Conservation (phyloP, 192 early-diverging fungal genomes). For the Coemansia sp. region DNA sequence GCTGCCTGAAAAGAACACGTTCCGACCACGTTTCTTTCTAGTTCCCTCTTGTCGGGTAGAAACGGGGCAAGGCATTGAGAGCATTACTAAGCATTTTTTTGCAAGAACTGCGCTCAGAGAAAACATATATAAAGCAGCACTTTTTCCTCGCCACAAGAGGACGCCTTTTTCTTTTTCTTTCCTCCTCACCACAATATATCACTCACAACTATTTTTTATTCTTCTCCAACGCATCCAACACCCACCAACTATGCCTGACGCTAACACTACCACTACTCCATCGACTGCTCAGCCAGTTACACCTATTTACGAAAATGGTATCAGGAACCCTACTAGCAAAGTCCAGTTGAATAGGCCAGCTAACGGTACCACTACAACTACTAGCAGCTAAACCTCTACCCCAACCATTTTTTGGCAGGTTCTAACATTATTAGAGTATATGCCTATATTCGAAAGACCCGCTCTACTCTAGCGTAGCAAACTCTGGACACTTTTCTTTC, state of each 20-base stretch:
- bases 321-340: neutral
- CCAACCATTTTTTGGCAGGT: no score
- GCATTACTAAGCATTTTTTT: neutral
- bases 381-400: neutral
- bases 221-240: neutral
- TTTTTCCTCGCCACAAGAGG: neutral
- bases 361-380: neutral
- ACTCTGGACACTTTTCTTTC: no score
- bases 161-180: neutral
- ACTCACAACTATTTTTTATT: neutral
- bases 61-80: neutral
- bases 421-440: no score
- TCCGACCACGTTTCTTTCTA: neutral
- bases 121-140: neutral
- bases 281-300: neutral
- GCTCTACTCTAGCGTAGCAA: no score
- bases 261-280: neutral
- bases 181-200: neutral
- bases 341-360: neutral
- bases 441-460: no score
- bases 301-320: neutral
- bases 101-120: neutral
- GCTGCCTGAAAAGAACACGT: no score
- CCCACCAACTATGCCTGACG: neutral
- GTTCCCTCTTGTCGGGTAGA: neutral